Evolutionary conservation across 2,329 filamentous ascomycete species (phyloP), one percentile per base, ranked within the genome.

Genomic region (Ophiobolus disseminans): DNA sequence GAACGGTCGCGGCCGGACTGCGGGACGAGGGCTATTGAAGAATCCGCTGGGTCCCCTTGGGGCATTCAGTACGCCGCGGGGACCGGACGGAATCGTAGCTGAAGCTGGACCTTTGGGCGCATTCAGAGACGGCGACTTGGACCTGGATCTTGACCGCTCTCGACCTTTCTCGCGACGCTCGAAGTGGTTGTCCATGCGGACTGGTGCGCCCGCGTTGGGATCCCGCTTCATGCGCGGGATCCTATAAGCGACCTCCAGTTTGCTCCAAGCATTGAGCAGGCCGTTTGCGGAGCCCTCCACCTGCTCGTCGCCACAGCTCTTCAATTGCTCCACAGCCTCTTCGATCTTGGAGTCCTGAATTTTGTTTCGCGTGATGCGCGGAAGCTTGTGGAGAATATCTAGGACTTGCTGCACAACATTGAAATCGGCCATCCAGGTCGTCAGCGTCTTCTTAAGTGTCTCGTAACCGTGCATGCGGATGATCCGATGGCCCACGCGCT

Each of bases 401-500:
- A 99, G 80, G 21, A 96, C 87, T 74, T 97, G 94, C 53, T 96
- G 76, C 28, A 95, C 85, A 21, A 97, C 86, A 61, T 97, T 96
- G 71, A 87, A 82, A 69, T 97, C 94, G n/a, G 91, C 88, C 55
- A 86, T 86, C 80, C 93, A 99, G 20, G 88, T 87, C 56, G 86
- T 86, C 44, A 99, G 80, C 5, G 90, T 89, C 23, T 89, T 90
- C 72, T 94, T 96, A 55, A 99, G 79, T 58, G 97, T 96, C 68
- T 93, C 89, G 72, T 99, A 99, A 42, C 93, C 94, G 77, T 97
- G 94, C 88, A 97, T 95, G 65, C 90, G 90, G 68, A 97, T 89
- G 30, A 97, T 91, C 42, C 88, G 86, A 73, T 94, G 90, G 52
- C 90, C 86, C 46, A 97, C 90, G 55, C 86, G 86, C 66, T 96